Evolutionary conservation across 768 basidiomycete species (phyloP), one percentile per base, ranked within the genome.

Genomic region (Kwoniella botswanensis): DNA sequence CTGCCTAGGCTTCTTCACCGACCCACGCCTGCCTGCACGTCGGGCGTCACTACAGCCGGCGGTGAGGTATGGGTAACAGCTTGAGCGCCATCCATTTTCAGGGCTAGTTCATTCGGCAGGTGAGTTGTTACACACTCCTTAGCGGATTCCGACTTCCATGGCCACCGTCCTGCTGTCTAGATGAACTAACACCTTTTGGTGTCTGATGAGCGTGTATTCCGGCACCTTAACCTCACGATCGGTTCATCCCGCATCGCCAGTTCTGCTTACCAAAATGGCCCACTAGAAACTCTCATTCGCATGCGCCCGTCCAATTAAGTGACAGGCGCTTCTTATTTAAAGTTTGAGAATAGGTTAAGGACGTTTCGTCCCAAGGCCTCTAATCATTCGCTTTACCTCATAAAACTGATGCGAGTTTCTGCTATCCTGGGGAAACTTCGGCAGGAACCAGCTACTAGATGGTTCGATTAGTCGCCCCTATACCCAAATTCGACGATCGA

Each of bases 401-500:
- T 86, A 87, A 86, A 85, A 77, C 86, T 85, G 86, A 86, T 85
- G 84, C 82, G 86, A 88, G 87, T 86, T 60, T 68, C 58, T 66
- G 65, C 65, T 66, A 66, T 66, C 65, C 65, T 66, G 65, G 88
- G 89, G 90, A 66, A 91, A 90, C 90, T 91, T 90, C 89, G 89
- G 89, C 88, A 89, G 90, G 90, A 92, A 91, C 90, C 90, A 92
- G 90, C 90, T 90, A 91, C 90, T 91, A 91, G 87, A 91, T 90
- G 90, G 90, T 92, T 77, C 90, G 90, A 92, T 92, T 91, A 90
- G 91, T 92, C 91, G 92, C 92, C 91, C 91, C 91, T 92, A 92
- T 92, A 91, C 91, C 90, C 91, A 91, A 91, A 90, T 92, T 91
- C 87, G 90, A 92, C 91, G 89, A 92, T 91, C 89, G 90, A 92